Base-by-base conservation (phyloP, 2,329 filamentous ascomycete species). In the Penicillium olsonii region DNA sequence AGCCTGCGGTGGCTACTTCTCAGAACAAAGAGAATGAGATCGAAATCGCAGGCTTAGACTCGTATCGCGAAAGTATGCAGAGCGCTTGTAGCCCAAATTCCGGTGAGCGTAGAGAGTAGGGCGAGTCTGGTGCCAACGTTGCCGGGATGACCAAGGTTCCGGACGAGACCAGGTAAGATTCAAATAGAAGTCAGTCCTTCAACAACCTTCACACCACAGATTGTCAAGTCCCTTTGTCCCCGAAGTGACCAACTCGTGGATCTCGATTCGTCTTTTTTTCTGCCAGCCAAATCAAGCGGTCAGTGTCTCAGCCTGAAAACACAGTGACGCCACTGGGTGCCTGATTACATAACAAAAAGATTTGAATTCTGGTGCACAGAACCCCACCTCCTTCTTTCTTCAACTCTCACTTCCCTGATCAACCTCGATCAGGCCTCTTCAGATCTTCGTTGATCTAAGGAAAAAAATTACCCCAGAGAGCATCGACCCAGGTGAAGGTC, bases 401-500 rank as follows among this genome's bases (percentile, higher is more conserved):
- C 46, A 39, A 52, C 40, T 41, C 42, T 52, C 49, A 5, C 27
- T 43, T 27, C 22, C 15, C 42, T 50, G 37, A 39, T 50, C 47
- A 35, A 40, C 47, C 22, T 56, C 34, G 41, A 50, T 42, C 46
- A 57, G 42, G 48, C 34, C 37, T 52, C 43, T 51, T 51, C 42
- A 58, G 52, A 50, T 59, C 50, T 53, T 55, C 41, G 34, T 50
- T 50, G 49, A 55, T 50, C 48, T 45, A 53, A 50, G 39, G 27
- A 46, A 55, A 56, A 51, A 45, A 50, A 50, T 48, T 24, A 18
- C n/a, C 44, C 42, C 42, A 52, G 53, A 48, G 42, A 58, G 52
- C 56, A 46, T 47, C 18, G 41, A 61, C 52, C 57, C 53, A 54
- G 63, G 53, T 56, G 61, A 61, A 62, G 55, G 52, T 66, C 61